Conservation (phyloP, 768 basidiomycete genomes). For the Leccinum broughii region DNA sequence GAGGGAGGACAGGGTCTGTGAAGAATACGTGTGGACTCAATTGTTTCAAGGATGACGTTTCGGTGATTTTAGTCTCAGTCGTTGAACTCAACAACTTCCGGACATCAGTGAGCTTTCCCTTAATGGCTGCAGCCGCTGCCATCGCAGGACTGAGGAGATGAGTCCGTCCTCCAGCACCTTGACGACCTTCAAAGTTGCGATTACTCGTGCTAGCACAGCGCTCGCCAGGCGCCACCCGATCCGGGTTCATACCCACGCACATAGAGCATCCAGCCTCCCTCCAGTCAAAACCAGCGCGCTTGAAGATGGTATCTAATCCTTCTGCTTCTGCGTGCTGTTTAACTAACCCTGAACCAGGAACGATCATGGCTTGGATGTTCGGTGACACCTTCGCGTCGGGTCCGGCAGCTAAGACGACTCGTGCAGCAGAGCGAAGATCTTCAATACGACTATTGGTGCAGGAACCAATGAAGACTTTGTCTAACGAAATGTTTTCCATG, state of each 20-base stretch:
- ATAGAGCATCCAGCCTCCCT: conserved; percentile 94
- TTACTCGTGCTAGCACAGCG: conserved; percentile 93
- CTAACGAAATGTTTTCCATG: conserved; percentile 77
- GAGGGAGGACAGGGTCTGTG: conserved; percentile 61
- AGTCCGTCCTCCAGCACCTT: conserved; percentile 85
- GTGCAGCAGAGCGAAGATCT: conserved; percentile 82
- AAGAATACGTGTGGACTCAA: conserved; percentile 75
- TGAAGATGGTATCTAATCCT: conserved; percentile 83
- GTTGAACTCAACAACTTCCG: conserved; percentile 63
- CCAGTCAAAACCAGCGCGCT: conserved; percentile 92
- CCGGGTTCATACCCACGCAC: conserved; percentile 96
- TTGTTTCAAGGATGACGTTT: conserved; percentile 63
- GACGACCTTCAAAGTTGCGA: conserved; percentile 90
- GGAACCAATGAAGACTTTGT: conserved; percentile 93
- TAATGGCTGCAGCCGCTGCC: conserved; percentile 89
- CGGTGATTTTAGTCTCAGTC: conserved; percentile 41
- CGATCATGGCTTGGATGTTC: conserved; percentile 83
- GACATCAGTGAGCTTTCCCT: conserved; percentile 82
- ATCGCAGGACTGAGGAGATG: conserved; percentile 90
- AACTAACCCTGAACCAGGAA: conserved; percentile 88
- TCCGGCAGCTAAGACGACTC: conserved; percentile 73
- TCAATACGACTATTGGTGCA: conserved; percentile 96
- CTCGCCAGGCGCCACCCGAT: conserved; percentile 79
- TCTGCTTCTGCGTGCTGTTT: conserved; percentile 91
- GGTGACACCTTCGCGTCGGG: conserved; percentile 71